A percentile compares a stretch with the other conserved stretches of the same genome.
Evolutionary conservation across 106 monocot species (phyloP).

Genomic region (Phalaenopsis aphrodite): DNA sequence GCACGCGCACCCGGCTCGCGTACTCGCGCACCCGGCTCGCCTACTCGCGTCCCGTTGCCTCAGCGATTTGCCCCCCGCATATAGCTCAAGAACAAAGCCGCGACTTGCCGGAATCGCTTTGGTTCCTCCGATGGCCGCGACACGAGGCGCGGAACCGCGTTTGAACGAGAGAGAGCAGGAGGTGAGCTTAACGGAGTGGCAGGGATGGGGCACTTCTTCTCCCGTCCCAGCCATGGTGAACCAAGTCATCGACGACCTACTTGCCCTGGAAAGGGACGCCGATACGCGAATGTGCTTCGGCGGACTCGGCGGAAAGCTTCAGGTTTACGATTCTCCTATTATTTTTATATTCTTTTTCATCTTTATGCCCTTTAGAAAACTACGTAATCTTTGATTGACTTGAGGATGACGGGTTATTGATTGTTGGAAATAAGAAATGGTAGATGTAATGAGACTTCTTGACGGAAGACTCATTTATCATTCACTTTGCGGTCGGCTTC

Average conservation of each 20-base stretch:
- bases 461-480: background rate
- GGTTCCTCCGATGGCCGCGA: conserved; percentile 19
- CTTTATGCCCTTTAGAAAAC: background rate
- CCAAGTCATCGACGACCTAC: conserved; percentile 35
- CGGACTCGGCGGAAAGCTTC: conserved; percentile 72
- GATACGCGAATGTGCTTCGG: conserved; percentile 55
- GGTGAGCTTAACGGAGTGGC: conserved; percentile 72
- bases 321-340: conserved; percentile 23
- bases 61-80: background rate
- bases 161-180: conserved; percentile 1
- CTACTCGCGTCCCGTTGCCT: background rate
- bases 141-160: background rate
- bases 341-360: background rate
- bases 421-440: background rate
- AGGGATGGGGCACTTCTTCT: conserved; percentile 83
- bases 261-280: conserved; percentile 34
- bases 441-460: background rate
- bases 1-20: conserved; percentile 8
- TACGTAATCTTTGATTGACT: background rate
- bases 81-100: background rate
- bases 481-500: background rate
- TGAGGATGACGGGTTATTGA: background rate
- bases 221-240: conserved; percentile 59
- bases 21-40: conserved; percentile 8
- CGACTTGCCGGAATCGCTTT: conserved; percentile 6